Percentiles rank a stretch among this genome's conserved stretches.
Evolutionary conservation across 106 monocot genomes (phyloP).

Genomic region (Dendrobium nobile): DNA sequence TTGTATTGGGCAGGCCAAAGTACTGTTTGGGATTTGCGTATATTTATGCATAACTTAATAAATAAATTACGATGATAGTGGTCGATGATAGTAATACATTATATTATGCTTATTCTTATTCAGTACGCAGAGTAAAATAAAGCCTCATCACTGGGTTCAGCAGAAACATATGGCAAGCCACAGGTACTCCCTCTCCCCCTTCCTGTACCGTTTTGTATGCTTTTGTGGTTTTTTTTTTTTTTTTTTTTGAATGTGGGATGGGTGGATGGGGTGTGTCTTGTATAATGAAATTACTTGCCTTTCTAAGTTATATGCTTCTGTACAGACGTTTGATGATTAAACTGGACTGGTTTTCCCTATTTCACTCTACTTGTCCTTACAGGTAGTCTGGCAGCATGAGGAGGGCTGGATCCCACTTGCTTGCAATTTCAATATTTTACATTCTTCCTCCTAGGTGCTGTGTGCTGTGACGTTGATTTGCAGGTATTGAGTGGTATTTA

Average conservation of each 20-base stretch:
- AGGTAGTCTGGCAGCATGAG: conserved; percentile 57
- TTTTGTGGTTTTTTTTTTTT: neutral
- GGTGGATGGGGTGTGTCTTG: neutral
- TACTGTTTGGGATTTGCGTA: neutral
- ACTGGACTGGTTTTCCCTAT: neutral
- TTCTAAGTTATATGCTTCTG: neutral
- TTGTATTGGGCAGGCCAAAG: neutral
- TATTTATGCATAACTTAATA: neutral
- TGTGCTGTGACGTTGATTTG: conserved; percentile 57
- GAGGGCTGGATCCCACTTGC: conserved; percentile 26
- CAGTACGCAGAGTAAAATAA: conserved; percentile 46
- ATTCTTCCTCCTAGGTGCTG: conserved; percentile 84
- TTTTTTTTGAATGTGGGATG: neutral
- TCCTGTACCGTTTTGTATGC: neutral
- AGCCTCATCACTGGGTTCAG: conserved; percentile 64
- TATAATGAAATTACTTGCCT: neutral
- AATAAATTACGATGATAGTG: neutral
- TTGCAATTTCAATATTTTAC: conserved; percentile 89
- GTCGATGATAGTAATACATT: neutral
- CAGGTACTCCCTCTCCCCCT: conserved; percentile 41
- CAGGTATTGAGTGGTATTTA: conserved; percentile 23
- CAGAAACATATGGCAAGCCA: conserved; percentile 85
- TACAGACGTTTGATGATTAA: neutral
- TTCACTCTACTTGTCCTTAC: conserved; percentile 3
- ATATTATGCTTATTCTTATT: conserved; percentile 19